Conservation (phyloP, 2,329 filamentous ascomycete genomes). For the Alternaria metachromatica region DNA sequence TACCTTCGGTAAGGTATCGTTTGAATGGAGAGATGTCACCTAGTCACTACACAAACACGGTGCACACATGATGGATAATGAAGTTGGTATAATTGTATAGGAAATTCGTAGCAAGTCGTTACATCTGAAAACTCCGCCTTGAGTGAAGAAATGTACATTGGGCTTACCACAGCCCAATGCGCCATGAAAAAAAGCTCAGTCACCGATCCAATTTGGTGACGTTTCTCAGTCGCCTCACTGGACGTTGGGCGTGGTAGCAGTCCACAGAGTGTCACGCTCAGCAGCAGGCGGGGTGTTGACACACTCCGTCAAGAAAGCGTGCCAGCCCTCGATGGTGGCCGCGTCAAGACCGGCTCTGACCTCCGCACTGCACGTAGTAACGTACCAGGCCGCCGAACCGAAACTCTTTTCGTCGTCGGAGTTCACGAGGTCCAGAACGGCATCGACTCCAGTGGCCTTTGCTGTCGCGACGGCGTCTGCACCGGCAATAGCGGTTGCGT, state of each 20-base stretch:
- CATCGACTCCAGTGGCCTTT: constrained; percentile 44
- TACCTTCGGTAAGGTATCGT: background rate
- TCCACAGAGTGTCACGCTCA: constrained; percentile 59
- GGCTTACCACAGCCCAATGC: background rate
- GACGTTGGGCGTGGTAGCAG: constrained; percentile 46
- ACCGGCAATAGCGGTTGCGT: constrained; percentile 57
- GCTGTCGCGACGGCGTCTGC: constrained; percentile 41
- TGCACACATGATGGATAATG: background rate
- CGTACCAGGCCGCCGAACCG: constrained; percentile 67
- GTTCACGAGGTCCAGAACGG: constrained; percentile 60
- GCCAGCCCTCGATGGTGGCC: constrained; percentile 59
- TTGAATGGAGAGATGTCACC: background rate
- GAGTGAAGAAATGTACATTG: background rate
- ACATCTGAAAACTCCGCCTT: background rate
- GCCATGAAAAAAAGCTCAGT: background rate
- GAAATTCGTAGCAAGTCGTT: background rate
- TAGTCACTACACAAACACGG: background rate
- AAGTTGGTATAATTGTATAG: background rate
- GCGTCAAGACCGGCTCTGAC: constrained; percentile 54
- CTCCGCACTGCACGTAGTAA: constrained; percentile 59
- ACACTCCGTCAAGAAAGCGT: constrained; percentile 61
- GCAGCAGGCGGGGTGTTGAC: constrained; percentile 58
- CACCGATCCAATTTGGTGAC: background rate
- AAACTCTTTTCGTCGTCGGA: constrained; percentile 58
- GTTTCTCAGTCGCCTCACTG: constrained; percentile 17